These are phyloP conservation scores for Xylaria telfairii DNA, from an alignment of 495 filamentous ascomycete genomes.

Conservation along the genomic window DNA sequence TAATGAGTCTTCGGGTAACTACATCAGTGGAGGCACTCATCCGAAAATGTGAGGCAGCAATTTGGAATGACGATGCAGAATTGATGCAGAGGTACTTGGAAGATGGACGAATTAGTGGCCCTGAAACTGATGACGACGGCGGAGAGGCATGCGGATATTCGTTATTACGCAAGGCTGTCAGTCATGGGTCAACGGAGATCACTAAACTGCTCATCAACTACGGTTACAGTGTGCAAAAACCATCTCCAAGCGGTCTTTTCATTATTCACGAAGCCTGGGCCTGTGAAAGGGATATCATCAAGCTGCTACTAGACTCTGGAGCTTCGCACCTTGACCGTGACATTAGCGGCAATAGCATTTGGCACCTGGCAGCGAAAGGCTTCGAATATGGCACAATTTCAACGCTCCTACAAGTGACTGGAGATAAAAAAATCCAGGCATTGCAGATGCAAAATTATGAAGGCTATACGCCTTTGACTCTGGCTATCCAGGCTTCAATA, in stretches of 20 bases:
- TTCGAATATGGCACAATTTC: neutral
- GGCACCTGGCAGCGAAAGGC: neutral
- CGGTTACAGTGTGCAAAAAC: neutral
- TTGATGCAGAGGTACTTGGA: neutral
- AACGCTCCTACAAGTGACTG: neutral
- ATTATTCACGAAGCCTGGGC: neutral
- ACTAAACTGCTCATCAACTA: neutral
- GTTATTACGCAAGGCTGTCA: neutral
- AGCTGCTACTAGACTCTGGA: neutral
- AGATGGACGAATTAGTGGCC: conserved; percentile 3
- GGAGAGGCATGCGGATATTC: neutral
- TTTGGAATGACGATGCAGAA: neutral
- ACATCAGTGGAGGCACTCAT: conserved; percentile 2
- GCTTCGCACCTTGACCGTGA: neutral
- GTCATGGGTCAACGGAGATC: neutral
- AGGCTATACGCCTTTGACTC: conserved; percentile 7
- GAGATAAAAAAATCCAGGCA: neutral
- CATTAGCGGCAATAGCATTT: neutral
- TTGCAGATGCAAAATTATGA: neutral
- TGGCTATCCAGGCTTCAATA: neutral
- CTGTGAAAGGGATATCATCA: neutral
- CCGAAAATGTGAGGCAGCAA: neutral
- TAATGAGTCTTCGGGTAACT: neutral
- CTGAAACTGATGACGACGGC: neutral
- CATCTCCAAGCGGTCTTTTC: neutral